Evolutionary conservation across 2,329 filamentous ascomycete species (phyloP).

Genomic region (Aspergillus vadensis): DNA sequence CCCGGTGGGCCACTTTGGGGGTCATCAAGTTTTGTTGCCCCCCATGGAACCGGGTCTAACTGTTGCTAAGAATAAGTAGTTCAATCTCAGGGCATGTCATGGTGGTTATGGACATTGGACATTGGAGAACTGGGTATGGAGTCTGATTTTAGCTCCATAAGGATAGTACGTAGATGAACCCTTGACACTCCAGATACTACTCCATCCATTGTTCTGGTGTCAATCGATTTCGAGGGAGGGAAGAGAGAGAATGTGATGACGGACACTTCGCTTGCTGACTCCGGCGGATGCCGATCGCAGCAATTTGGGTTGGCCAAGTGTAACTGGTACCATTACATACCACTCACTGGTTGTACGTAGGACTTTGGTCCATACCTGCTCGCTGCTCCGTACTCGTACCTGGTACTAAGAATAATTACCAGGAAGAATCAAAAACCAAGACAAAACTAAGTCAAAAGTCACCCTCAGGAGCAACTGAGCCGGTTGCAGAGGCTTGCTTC

Average conservation of each 20-base stretch:
- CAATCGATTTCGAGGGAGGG: background rate
- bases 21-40: background rate
- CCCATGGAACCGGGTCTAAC: background rate
- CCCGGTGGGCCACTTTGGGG: background rate
- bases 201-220: background rate
- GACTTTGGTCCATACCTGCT: no score
- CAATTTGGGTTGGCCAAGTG: background rate
- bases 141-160: background rate
- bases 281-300: background rate
- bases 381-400: background rate
- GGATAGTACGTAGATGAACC: background rate
- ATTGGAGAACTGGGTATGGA: background rate
- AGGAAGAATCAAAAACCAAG: no score
- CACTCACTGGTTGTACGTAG: no score
- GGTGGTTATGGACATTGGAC: background rate
- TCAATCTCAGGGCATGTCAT: background rate
- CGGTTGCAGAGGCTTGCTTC: slow-evolving; percentile 10
- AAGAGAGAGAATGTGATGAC: background rate
- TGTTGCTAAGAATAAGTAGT: background rate
- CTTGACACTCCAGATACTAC: no score
- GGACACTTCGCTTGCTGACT: background rate
- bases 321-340: no score
- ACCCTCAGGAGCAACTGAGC: slow-evolving; percentile 1
- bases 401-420: background rate
- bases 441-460: background rate